phyloP scores from a whole-genome alignment of 352 stramenopile species.

The Phytophthora sojae region DNA sequence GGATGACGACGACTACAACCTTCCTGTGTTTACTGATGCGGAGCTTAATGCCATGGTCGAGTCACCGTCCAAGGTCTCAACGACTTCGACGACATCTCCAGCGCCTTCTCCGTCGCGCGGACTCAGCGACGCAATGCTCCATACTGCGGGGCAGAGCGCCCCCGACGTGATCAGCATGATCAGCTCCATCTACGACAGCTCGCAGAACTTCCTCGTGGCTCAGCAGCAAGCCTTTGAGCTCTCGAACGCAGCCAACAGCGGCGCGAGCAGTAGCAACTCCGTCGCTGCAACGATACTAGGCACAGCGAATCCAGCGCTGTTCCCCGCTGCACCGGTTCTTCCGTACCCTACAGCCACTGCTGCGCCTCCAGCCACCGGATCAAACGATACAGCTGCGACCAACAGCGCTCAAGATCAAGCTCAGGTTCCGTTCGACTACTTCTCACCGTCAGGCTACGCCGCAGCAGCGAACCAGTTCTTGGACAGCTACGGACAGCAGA shows the following conservation, averaged over 20 bases:
- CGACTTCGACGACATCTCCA: slow-evolving; percentile 37
- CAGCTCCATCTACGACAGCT: slow-evolving; percentile 64
- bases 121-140: slow-evolving; percentile 23
- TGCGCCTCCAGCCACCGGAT: neutral
- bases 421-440: slow-evolving; percentile 54
- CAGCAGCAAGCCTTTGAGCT: slow-evolving; percentile 32
- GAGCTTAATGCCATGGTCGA: slow-evolving; percentile 49
- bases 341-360: slow-evolving; percentile 1
- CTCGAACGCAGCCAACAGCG: slow-evolving; percentile 7
- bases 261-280: slow-evolving; percentile 5
- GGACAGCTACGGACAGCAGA: slow-evolving; percentile 41
- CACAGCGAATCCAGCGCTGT: slow-evolving; percentile 35
- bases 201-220: slow-evolving; percentile 26
- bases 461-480: slow-evolving; percentile 42
- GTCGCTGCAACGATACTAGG: slow-evolving; percentile 42
- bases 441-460: slow-evolving; percentile 63
- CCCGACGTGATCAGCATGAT: slow-evolving; percentile 75
- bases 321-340: slow-evolving; percentile 19
- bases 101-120: slow-evolving; percentile 11
- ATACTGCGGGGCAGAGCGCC: neutral
- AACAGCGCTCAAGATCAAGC: slow-evolving; percentile 8
- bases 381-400: neutral
- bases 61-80: slow-evolving; percentile 40
- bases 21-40: slow-evolving; percentile 54
- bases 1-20: slow-evolving; percentile 36